Percentiles rank a stretch among this genome's conserved stretches.
Evolutionary conservation across 257 asterid species (phyloP).

Genomic region (Gentiana dahurica): DNA sequence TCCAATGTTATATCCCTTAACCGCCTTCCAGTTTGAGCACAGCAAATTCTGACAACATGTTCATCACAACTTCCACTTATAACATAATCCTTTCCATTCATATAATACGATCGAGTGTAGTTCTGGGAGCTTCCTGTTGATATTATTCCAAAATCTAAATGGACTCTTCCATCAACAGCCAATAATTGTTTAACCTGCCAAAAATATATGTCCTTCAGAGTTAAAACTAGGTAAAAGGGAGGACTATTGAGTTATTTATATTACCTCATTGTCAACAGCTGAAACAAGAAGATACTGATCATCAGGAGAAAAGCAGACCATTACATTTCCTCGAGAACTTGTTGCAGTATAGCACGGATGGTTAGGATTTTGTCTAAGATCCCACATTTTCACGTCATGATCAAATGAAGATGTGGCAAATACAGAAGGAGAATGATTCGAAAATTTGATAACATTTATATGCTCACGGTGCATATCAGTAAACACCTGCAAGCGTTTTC

Average conservation of each 20-base stretch:
- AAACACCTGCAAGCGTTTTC: slow-evolving; percentile 68
- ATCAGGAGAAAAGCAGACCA: slow-evolving; percentile 96
- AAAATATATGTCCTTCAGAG: background rate
- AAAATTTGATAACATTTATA: slow-evolving; percentile 82
- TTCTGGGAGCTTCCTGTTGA: slow-evolving; percentile 84
- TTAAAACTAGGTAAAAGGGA: background rate
- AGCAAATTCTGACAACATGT: slow-evolving; percentile 72
- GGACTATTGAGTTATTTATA: background rate
- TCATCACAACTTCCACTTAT: slow-evolving; percentile 98
- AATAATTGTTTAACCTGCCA: slow-evolving; percentile 78
- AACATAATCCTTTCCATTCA: slow-evolving; percentile 86
- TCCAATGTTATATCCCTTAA: slow-evolving; percentile 76
- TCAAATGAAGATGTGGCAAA: slow-evolving; percentile 92
- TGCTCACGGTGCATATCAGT: slow-evolving; percentile 77
- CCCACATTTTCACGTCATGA: slow-evolving; percentile 91
- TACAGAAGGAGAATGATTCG: slow-evolving; percentile 85
- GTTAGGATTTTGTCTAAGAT: slow-evolving; percentile 60
- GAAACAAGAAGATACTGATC: slow-evolving; percentile 92
- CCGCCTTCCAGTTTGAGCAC: slow-evolving; percentile 92
- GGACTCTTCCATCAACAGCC: slow-evolving; percentile 91
- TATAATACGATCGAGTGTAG: slow-evolving; percentile 83
- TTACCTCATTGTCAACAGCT: slow-evolving; percentile 94
- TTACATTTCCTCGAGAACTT: slow-evolving; percentile 84
- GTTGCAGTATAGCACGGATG: slow-evolving; percentile 79
- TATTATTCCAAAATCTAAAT: slow-evolving; percentile 61